These are phyloP conservation scores for Fagus sylvatica DNA, from an alignment of 306 rosid species.

Conservation along the genomic window DNA sequence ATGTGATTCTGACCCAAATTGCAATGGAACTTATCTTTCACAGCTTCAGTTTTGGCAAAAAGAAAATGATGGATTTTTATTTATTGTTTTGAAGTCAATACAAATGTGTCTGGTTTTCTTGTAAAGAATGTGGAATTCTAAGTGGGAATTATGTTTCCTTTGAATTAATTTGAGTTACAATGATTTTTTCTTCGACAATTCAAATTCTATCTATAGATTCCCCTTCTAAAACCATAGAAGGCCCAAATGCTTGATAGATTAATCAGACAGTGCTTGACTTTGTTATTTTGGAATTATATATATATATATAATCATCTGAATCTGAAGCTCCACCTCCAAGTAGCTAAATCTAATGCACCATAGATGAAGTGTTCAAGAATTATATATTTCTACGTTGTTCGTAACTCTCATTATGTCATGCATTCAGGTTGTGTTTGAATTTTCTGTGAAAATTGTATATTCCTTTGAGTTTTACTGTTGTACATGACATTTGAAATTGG, in stretches of 20 bases:
- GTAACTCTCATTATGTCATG: not conserved
- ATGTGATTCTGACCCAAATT: not conserved
- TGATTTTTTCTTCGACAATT: not conserved
- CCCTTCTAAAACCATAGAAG: not conserved
- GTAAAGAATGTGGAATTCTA: not conserved
- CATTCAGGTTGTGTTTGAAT: not conserved
- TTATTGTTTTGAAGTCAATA: not conserved
- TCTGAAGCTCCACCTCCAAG: not conserved
- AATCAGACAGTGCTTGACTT: not conserved
- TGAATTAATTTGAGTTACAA: not conserved
- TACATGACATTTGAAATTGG: not conserved
- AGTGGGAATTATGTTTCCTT: not conserved
- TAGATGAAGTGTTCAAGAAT: not conserved
- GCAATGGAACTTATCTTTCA: not conserved
- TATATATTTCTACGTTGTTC: not conserved
- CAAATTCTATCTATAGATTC: not conserved
- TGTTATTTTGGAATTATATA: not conserved
- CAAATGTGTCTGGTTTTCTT: not conserved
- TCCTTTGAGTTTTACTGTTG: not conserved
- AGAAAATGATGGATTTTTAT: not conserved
- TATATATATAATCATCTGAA: not conserved
- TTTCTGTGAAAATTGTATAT: not conserved
- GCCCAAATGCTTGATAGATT: not conserved
- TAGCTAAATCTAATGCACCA: not conserved
- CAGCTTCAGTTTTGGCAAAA: not conserved